Evolutionary conservation across 2,329 filamentous ascomycete species (phyloP).

Genomic region (Trichoderma afroharzianum): DNA sequence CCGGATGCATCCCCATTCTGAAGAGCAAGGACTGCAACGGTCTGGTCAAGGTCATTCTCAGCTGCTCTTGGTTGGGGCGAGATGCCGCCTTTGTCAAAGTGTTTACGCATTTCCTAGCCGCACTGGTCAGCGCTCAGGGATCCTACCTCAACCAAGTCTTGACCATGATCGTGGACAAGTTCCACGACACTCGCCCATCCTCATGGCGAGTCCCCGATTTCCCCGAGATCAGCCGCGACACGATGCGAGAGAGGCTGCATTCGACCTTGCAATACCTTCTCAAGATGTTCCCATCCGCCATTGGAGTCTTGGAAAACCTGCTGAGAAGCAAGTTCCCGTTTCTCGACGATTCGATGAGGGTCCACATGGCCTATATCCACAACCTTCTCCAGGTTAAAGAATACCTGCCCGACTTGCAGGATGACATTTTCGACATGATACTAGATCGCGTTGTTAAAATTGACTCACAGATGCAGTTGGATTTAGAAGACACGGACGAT

Average conservation of each 20-base stretch:
- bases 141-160: constrained; percentile 72
- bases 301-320: constrained; percentile 63
- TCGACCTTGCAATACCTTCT: constrained; percentile 71
- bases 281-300: constrained; percentile 75
- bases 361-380: constrained; percentile 83
- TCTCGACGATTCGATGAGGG: constrained; percentile 68
- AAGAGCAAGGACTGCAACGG: constrained; percentile 56
- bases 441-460: constrained; percentile 87
- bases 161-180: constrained; percentile 75
- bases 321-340: constrained; percentile 70
- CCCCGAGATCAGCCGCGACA: constrained; percentile 57
- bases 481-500: constrained; percentile 89
- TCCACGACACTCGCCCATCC: constrained; percentile 52
- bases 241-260: constrained; percentile 72
- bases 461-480: constrained; percentile 90
- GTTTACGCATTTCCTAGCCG: constrained; percentile 65
- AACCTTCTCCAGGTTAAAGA: constrained; percentile 75
- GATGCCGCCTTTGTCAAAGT: constrained; percentile 63
- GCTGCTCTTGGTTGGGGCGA: constrained; percentile 61
- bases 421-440: constrained; percentile 78
- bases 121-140: constrained; percentile 77
- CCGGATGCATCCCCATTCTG: constrained; percentile 57
- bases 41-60: constrained; percentile 56
- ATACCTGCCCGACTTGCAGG: constrained; percentile 73
- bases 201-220: constrained; percentile 50